These are phyloP conservation scores for Picea abies DNA, from an alignment of 83 land plant species.

Conservation along the genomic window DNA sequence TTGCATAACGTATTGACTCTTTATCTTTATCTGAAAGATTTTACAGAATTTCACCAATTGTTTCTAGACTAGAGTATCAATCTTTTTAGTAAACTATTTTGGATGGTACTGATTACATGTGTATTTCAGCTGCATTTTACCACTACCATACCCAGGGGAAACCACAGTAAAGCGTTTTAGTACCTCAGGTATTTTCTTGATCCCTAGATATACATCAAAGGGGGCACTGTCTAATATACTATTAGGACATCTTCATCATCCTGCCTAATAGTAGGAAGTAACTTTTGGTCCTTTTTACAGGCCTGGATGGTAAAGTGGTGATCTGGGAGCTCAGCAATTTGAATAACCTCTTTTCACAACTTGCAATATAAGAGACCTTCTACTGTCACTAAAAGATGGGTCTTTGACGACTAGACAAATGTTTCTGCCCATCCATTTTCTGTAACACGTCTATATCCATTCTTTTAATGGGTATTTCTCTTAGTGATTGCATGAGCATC, in stretches of 20 bases:
- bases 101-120: neutral
- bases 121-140: slow-evolving; percentile 54
- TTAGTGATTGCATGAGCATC: too few relatives aligned
- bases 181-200: slow-evolving; percentile 56
- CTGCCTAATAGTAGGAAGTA: neutral
- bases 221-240: neutral
- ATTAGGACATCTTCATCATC: neutral
- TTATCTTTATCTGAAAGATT: neutral
- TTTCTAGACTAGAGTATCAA: too few relatives aligned
- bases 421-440: too few relatives aligned
- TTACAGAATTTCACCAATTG: too few relatives aligned
- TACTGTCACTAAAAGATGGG: neutral
- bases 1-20: slow-evolving; percentile 51
- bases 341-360: slow-evolving; percentile 14
- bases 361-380: slow-evolving; percentile 6
- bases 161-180: slow-evolving; percentile 36
- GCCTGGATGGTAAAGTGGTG: slow-evolving; percentile 67
- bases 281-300: slow-evolving; percentile 20
- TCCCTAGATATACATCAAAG: neutral
- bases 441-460: too few relatives aligned
- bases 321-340: slow-evolving; percentile 56
- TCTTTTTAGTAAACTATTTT: neutral
- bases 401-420: neutral
- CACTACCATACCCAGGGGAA: slow-evolving; percentile 43
- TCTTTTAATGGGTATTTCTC: too few relatives aligned